Conservation (phyloP, 2,329 filamentous ascomycete genomes). For the Fusarium tricinctum region DNA sequence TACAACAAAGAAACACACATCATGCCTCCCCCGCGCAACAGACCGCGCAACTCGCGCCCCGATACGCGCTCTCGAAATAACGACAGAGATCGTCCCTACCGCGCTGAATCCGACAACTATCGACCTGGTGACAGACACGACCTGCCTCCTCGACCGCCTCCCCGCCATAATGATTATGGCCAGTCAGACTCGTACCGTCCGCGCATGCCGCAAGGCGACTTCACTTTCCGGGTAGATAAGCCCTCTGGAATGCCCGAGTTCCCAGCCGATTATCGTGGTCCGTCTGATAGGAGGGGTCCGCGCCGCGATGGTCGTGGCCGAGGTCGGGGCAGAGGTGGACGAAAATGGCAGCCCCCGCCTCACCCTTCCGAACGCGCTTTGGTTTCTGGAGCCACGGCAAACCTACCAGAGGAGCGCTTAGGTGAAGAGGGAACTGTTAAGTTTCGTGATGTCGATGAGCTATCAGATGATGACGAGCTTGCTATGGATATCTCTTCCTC, state of each 20-base stretch:
- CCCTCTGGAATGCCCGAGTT: slow-evolving; percentile 63
- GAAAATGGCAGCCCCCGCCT: slow-evolving; percentile 57
- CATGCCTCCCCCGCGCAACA: neutral
- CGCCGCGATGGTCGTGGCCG: slow-evolving; percentile 48
- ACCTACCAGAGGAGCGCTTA: slow-evolving; percentile 62
- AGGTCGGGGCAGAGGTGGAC: slow-evolving; percentile 47
- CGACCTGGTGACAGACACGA: slow-evolving; percentile 49
- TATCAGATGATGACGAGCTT: slow-evolving; percentile 74
- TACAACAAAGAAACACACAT: neutral
- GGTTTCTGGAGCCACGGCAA: slow-evolving; percentile 59
- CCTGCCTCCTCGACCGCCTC: slow-evolving; percentile 34
- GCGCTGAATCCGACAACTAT: slow-evolving; percentile 51
- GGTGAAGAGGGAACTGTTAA: slow-evolving; percentile 64
- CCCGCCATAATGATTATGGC: slow-evolving; percentile 42
- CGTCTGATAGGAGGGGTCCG: slow-evolving; percentile 38
- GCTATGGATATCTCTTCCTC: slow-evolving; percentile 72
- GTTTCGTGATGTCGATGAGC: slow-evolving; percentile 68
- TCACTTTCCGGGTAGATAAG: slow-evolving; percentile 68
- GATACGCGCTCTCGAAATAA: slow-evolving; percentile 34
- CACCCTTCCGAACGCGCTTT: slow-evolving; percentile 65
- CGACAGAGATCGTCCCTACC: slow-evolving; percentile 35
- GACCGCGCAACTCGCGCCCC: slow-evolving; percentile 27
- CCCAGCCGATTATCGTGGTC: slow-evolving; percentile 35
- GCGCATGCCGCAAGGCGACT: slow-evolving; percentile 62
- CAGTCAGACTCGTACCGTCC: slow-evolving; percentile 51